Percentiles rank a stretch among this genome's conserved stretches.
These are phyloP conservation scores for Gossypium sturtianum DNA, from an alignment of 345 rosid species.

Conservation along the genomic window DNA sequence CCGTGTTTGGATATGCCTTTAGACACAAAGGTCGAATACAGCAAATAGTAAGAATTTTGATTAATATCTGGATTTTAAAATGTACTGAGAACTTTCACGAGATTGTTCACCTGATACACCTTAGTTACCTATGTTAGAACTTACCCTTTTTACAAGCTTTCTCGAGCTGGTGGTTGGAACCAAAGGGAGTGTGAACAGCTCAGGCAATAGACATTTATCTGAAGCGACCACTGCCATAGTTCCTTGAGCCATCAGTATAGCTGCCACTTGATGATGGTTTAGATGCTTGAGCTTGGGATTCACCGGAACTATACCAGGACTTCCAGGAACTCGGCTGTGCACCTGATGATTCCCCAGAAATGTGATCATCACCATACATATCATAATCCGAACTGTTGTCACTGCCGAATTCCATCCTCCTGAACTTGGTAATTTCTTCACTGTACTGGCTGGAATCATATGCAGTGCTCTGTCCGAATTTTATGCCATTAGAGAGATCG, in stretches of 20 bases:
- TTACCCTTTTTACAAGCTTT: neutral
- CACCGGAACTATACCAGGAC: conserved; percentile 37
- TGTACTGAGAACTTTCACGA: neutral
- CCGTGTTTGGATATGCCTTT: neutral
- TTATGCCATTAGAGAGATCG: conserved; percentile 74
- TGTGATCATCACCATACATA: conserved; percentile 47
- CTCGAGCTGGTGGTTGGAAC: neutral
- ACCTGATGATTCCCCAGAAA: conserved; percentile 23
- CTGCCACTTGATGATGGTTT: conserved; percentile 10
- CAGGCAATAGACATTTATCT: neutral
- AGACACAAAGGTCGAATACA: too few species aligned
- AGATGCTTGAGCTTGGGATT: conserved; percentile 31
- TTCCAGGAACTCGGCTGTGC: conserved; percentile 22
- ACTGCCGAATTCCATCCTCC: conserved; percentile 58
- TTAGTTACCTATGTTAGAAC: neutral
- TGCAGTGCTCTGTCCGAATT: conserved; percentile 63
- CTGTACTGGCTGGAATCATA: conserved; percentile 73
- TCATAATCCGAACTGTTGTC: conserved; percentile 50
- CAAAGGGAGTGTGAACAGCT: conserved; percentile 1
- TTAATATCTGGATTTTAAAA: neutral
- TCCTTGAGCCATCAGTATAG: neutral
- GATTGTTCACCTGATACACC: conserved; percentile 4
- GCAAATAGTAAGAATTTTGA: neutral
- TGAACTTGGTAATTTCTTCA: conserved; percentile 54
- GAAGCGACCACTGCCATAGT: neutral